phyloP scores from a whole-genome alignment of 179 eudicot genomes.

The Silene vulgaris region DNA sequence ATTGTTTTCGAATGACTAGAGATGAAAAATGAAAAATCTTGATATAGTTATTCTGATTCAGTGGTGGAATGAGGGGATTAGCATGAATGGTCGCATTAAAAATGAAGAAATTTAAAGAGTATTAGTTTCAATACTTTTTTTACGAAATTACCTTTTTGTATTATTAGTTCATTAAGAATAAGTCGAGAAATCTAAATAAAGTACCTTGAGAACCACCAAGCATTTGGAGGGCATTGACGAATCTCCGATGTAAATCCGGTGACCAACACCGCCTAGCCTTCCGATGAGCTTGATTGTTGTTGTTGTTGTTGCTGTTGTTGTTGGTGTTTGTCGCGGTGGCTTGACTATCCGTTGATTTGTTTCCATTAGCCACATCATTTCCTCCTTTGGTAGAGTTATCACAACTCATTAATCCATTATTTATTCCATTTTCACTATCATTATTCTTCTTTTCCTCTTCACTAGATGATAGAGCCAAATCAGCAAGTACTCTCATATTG shows the following conservation, averaged over 20 bases:
- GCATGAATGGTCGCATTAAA: too few relatives aligned
- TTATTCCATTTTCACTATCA: slow-evolving; percentile 30
- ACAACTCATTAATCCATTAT: slow-evolving; percentile 28
- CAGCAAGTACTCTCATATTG: slow-evolving; percentile 21
- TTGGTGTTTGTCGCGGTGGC: slow-evolving; percentile 22
- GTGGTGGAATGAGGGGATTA: too few relatives aligned
- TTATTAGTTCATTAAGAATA: background rate
- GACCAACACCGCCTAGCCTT: slow-evolving; percentile 80
- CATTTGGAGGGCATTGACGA: slow-evolving; percentile 62
- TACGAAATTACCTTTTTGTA: background rate
- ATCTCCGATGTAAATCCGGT: slow-evolving; percentile 68
- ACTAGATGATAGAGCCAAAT: slow-evolving; percentile 55
- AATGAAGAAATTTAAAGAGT: too few relatives aligned
- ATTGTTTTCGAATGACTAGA: too few relatives aligned
- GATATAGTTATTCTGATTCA: too few relatives aligned
- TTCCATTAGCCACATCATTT: slow-evolving; percentile 12
- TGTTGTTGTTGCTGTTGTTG: slow-evolving; percentile 1
- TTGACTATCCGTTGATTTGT: slow-evolving; percentile 28
- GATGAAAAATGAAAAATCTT: too few relatives aligned
- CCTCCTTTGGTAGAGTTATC: slow-evolving; percentile 25
- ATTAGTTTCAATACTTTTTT: too few relatives aligned
- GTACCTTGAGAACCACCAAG: slow-evolving; percentile 78
- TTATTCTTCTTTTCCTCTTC: slow-evolving; percentile 45
- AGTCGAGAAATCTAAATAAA: background rate
- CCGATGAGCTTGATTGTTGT: slow-evolving; percentile 36